These are phyloP conservation scores for Pseudogymnoascus sp. DNA, from an alignment of 2,329 filamentous ascomycete genomes.

Conservation along the genomic window DNA sequence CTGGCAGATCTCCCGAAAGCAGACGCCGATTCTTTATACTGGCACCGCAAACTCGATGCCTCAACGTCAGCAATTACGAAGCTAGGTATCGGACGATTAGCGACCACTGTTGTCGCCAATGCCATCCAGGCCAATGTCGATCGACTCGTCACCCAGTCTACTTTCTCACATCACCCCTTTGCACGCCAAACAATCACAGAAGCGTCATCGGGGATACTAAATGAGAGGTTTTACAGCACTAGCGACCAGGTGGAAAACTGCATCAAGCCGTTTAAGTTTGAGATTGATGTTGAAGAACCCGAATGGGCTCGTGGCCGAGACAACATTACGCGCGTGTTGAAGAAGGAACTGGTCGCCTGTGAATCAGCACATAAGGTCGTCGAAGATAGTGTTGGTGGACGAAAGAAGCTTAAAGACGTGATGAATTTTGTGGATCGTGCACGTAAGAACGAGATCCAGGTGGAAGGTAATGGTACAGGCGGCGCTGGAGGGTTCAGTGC, in stretches of 20 bases:
- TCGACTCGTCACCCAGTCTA: constrained; percentile 66
- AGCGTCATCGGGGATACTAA: constrained; percentile 80
- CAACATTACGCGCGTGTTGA: constrained; percentile 72
- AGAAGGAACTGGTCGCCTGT: constrained; percentile 77
- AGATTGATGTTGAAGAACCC: constrained; percentile 85
- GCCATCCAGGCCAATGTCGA: constrained; percentile 83
- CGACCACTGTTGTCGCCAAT: constrained; percentile 82
- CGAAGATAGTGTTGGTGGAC: constrained; percentile 70
- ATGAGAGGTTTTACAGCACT: constrained; percentile 92
- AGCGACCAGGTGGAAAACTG: constrained; percentile 98
- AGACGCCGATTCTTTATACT: constrained; percentile 77
- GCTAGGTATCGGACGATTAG: constrained; percentile 83
- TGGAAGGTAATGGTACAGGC: constrained; percentile 74
- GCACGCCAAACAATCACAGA: constrained; percentile 89
- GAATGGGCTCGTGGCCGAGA: constrained; percentile 85
- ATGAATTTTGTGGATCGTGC: constrained; percentile 87
- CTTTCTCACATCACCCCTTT: constrained; percentile 84
- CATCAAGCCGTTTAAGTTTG: constrained; percentile 97
- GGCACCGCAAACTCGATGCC: constrained; percentile 89
- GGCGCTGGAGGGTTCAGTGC: constrained; percentile 93
- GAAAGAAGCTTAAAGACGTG: constrained; percentile 80
- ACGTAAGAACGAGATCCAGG: constrained; percentile 71
- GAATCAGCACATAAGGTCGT: constrained; percentile 69
- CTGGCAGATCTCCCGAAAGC: constrained; percentile 76
- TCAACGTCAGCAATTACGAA: constrained; percentile 87